Evolutionary conservation across 768 basidiomycete species (phyloP).

Genomic region (Serendipita vermifera): DNA sequence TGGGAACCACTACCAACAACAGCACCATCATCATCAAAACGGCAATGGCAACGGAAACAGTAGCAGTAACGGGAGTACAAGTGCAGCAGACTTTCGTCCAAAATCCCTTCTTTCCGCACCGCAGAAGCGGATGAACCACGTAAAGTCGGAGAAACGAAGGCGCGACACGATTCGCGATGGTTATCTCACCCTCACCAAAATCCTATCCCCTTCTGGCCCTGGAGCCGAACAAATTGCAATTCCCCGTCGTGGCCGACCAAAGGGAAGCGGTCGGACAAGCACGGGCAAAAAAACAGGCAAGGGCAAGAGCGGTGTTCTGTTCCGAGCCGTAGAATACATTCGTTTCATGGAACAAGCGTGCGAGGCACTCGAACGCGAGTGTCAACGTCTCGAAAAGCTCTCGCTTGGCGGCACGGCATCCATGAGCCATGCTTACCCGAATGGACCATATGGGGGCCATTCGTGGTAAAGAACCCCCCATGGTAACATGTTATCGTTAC

Average conservation of each 20-base stretch:
- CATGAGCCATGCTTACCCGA: no score
- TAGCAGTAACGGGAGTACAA: constrained; percentile 17
- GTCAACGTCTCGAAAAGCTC: constrained; percentile 40
- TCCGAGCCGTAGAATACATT: constrained; percentile 76
- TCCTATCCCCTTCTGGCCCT: constrained; percentile 69
- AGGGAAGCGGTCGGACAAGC: constrained; percentile 46
- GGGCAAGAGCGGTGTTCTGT: constrained; percentile 81
- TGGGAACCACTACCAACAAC: constrained; percentile 10
- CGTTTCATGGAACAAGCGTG: constrained; percentile 77
- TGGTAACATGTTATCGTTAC: no score
- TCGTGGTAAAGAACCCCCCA: no score
- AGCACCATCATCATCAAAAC: constrained; percentile 13
- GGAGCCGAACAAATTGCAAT: constrained; percentile 28
- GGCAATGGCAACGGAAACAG: constrained; percentile 14
- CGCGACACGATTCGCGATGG: constrained; percentile 85
- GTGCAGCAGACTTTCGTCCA: constrained; percentile 23
- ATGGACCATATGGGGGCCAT: no score
- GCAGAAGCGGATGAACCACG: constrained; percentile 83
- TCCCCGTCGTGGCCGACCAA: constrained; percentile 68
- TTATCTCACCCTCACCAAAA: constrained; percentile 69
- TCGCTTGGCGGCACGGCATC: background rate
- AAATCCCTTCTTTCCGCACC: constrained; percentile 68
- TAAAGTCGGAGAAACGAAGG: constrained; percentile 89
- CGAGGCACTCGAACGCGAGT: constrained; percentile 55
- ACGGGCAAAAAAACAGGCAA: constrained; percentile 49